phyloP scores from a whole-genome alignment of 225 moss, liverwort and hornwort species.

The Thuidium tamariscinum region DNA sequence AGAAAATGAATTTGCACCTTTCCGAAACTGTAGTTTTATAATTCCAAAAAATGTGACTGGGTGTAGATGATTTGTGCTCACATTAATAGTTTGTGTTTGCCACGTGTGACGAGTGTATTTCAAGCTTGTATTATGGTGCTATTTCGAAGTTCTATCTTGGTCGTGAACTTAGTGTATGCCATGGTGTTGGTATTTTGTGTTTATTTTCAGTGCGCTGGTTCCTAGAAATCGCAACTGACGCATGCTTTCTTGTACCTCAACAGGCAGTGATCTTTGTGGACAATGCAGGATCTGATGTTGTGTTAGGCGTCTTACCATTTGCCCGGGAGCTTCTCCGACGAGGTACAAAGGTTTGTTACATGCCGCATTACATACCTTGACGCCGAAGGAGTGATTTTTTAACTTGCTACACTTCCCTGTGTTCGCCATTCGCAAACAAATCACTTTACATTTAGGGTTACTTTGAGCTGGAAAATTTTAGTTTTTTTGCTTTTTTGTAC shows the following conservation, averaged over 20 bases:
- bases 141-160: neutral
- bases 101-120: neutral
- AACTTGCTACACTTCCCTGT: neutral
- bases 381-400: neutral
- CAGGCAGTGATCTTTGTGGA: slow-evolving; percentile 97
- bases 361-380: neutral
- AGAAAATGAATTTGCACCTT: neutral
- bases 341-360: slow-evolving; percentile 71
- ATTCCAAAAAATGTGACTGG: neutral
- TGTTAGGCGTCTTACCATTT: slow-evolving; percentile 82
- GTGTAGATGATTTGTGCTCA: neutral
- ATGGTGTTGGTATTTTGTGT: neutral
- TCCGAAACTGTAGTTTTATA: neutral
- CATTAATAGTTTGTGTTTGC: neutral
- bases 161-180: neutral
- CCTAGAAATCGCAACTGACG: neutral
- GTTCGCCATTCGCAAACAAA: neutral
- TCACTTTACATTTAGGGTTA: neutral
- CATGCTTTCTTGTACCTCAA: neutral
- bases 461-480: neutral
- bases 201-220: neutral
- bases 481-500: neutral
- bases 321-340: slow-evolving; percentile 87
- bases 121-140: neutral
- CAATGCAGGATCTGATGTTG: slow-evolving; percentile 84